phyloP scores from a whole-genome alignment of 192 early-diverging fungal species.

The Coemansia sp. region DNA sequence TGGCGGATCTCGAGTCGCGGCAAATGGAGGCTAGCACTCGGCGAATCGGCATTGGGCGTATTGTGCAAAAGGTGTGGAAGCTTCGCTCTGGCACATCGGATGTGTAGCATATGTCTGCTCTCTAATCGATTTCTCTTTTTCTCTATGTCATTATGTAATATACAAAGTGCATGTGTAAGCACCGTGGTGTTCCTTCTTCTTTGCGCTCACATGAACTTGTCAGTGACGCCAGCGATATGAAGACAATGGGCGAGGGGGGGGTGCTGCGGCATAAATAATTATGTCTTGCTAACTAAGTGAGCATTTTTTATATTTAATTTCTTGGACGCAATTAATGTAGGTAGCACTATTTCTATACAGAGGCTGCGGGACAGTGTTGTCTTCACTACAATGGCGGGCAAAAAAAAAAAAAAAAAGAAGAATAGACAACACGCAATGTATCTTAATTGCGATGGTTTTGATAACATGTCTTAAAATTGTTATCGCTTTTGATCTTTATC shows the following conservation, averaged over 20 bases:
- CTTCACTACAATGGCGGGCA: not conserved
- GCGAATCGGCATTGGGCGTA: constrained; percentile 41
- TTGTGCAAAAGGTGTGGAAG: constrained; percentile 49
- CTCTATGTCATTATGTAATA: constrained; percentile 1
- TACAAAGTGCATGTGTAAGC: not conserved
- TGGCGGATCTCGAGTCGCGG: constrained; percentile 34
- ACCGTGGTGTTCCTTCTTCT: not conserved
- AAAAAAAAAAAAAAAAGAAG: constrained; percentile 17
- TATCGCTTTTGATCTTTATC: not conserved
- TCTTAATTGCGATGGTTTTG: constrained; percentile 47
- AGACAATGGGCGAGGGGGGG: not conserved
- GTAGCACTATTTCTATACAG: not conserved
- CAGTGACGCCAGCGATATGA: not conserved
- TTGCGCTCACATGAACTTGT: not conserved
- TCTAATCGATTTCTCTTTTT: not conserved
- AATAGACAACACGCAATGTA: constrained; percentile 21
- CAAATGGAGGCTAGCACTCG: constrained; percentile 13
- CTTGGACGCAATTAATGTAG: constrained; percentile 3
- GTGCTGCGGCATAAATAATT: not conserved
- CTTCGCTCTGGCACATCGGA: constrained; percentile 14
- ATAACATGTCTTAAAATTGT: not conserved
- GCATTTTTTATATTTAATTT: constrained; percentile 9
- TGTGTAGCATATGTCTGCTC: not conserved
- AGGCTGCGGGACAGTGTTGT: not conserved
- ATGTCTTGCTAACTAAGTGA: not conserved